These are phyloP conservation scores for Posidonia australis DNA, from an alignment of 106 monocot genomes.

Conservation along the genomic window DNA sequence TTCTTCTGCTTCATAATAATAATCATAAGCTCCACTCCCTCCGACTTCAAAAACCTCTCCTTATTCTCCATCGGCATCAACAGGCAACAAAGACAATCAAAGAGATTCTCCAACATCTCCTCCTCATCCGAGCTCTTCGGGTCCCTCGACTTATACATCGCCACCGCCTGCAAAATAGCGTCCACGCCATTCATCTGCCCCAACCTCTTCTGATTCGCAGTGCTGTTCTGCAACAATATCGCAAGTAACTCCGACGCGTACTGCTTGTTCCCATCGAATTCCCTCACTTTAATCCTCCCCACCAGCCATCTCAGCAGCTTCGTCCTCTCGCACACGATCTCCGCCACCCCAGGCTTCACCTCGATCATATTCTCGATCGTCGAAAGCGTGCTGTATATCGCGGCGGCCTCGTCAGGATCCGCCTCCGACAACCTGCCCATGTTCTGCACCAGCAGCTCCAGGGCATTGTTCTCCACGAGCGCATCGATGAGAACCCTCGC, in stretches of 20 bases:
- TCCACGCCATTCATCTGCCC: conserved; percentile 98
- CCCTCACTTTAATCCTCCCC: conserved; percentile 62
- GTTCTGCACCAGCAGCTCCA: conserved; percentile 87
- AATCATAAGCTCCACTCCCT: conserved; percentile 54
- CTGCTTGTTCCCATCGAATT: conserved; percentile 79
- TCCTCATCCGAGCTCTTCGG: conserved; percentile 90
- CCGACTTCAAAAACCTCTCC: conserved; percentile 83
- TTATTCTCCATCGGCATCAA: conserved; percentile 94
- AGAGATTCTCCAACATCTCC: conserved; percentile 98
- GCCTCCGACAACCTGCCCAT: conserved; percentile 65
- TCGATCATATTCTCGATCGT: conserved; percentile 92
- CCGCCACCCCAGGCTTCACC: conserved; percentile 29
- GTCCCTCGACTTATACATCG: conserved; percentile 91
- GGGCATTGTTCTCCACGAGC: conserved; percentile 69
- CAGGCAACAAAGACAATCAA: conserved; percentile 90
- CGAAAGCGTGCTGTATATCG: conserved; percentile 64
- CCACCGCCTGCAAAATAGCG: conserved; percentile 80
- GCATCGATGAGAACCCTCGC: conserved; percentile 54
- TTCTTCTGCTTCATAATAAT: conserved; percentile 99
- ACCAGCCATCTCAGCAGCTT: conserved; percentile 40
- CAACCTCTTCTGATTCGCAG: conserved; percentile 78
- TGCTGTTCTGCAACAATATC: conserved; percentile 78
- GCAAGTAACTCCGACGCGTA: conserved; percentile 49
- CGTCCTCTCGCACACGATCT: conserved; percentile 80
- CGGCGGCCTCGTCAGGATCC: conserved; percentile 76